phyloP scores from a whole-genome alignment of 371 early-diverging fungal genomes.

The Mucor plumbeus region DNA sequence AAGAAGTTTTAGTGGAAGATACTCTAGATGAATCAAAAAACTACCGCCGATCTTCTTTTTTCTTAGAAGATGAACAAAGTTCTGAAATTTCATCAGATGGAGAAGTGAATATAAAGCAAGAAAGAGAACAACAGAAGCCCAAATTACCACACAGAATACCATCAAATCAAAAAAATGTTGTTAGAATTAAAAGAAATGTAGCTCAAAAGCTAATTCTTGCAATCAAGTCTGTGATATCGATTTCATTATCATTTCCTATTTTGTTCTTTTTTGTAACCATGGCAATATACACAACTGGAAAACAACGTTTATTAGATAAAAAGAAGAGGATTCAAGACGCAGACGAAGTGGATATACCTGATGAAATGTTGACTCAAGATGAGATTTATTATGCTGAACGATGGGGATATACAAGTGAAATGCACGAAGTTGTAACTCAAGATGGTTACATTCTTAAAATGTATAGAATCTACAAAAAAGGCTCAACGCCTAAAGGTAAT shows the following conservation, averaged over 20 bases:
- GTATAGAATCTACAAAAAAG: constrained; percentile 41
- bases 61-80: not conserved
- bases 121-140: not conserved
- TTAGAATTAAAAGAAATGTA: constrained; percentile 6
- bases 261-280: constrained; percentile 9
- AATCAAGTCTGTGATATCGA: constrained; percentile 2
- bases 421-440: constrained; percentile 42
- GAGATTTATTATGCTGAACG: constrained; percentile 39
- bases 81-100: not conserved
- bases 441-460: constrained; percentile 53
- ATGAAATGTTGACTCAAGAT: constrained; percentile 39
- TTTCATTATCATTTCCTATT: constrained; percentile 22
- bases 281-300: constrained; percentile 18
- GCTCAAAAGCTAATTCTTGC: not conserved
- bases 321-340: constrained; percentile 15
- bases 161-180: not conserved
- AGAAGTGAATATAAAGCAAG: not conserved
- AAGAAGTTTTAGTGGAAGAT: not conserved
- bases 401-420: constrained; percentile 48
- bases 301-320: constrained; percentile 15
- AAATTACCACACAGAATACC: not conserved
- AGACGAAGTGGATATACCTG: constrained; percentile 3
- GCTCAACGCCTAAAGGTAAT: constrained; percentile 17
- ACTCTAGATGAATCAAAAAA: not conserved
- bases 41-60: not conserved